Evolutionary conservation across 345 rosid genomes (phyloP).

Genomic region (Isatis tinctoria): DNA sequence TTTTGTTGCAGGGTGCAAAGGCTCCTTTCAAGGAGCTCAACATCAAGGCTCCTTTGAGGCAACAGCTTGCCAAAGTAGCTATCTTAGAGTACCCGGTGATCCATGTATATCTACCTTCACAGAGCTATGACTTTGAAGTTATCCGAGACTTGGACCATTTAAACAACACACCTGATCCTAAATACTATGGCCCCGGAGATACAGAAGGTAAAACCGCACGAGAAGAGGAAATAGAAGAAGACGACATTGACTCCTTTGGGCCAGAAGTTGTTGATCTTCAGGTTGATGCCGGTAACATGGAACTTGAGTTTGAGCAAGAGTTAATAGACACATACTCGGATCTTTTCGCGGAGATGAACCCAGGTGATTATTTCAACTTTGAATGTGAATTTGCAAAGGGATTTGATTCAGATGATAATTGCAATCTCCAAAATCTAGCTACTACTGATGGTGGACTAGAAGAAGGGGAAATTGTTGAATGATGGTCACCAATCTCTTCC

Average conservation of each 20-base stretch:
- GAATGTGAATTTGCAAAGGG: slow-evolving; percentile 48
- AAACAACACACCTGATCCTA: slow-evolving; percentile 21
- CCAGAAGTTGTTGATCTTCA: slow-evolving; percentile 44
- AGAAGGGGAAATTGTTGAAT: slow-evolving; percentile 81
- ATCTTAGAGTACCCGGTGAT: slow-evolving; percentile 85
- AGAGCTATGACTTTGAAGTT: slow-evolving; percentile 56
- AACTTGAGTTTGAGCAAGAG: slow-evolving; percentile 62
- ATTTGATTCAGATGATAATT: slow-evolving; percentile 30
- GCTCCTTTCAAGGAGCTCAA: slow-evolving; percentile 65
- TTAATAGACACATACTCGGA: slow-evolving; percentile 63
- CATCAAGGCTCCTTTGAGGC: slow-evolving; percentile 51
- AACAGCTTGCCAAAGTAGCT: slow-evolving; percentile 52
- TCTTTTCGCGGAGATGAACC: slow-evolving; percentile 57
- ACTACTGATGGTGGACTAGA: slow-evolving; percentile 52
- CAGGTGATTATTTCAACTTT: slow-evolving; percentile 66
- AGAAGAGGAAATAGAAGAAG: slow-evolving; percentile 75
- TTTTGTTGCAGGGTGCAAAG: slow-evolving; percentile 51
- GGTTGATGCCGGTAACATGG: slow-evolving; percentile 32
- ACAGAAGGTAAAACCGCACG: slow-evolving; percentile 45
- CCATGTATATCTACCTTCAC: slow-evolving; percentile 78
- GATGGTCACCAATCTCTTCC: not conserved
- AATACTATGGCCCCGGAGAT: slow-evolving; percentile 24
- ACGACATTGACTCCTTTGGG: slow-evolving; percentile 36
- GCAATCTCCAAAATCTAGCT: slow-evolving; percentile 20
- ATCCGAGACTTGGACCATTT: slow-evolving; percentile 29